Evolutionary conservation across 345 rosid species (phyloP).

Genomic region (Rubroshorea leprosula): DNA sequence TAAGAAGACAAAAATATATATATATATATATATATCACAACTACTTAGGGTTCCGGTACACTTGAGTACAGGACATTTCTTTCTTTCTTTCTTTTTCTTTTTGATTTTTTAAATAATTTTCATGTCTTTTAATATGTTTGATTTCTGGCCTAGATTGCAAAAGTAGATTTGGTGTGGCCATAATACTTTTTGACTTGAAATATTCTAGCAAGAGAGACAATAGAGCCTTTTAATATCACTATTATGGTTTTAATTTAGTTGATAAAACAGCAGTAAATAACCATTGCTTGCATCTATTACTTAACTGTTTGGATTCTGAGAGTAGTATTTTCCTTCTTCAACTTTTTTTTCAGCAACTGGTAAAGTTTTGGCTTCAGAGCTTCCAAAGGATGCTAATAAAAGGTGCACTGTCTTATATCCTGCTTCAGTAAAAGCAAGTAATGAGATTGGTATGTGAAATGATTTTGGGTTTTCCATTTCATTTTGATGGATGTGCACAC

Average conservation of each 20-base stretch:
- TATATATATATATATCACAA: background rate
- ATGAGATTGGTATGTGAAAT: conserved; percentile 62
- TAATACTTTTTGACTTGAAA: background rate
- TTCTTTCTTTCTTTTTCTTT: conserved; percentile 3
- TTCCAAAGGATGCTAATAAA: conserved; percentile 56
- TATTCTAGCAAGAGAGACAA: background rate
- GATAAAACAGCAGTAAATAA: background rate
- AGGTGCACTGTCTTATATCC: conserved; percentile 85
- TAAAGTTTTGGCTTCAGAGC: conserved; percentile 88
- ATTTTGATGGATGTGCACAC: background rate
- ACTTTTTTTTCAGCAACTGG: conserved; percentile 62
- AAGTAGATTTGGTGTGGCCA: background rate
- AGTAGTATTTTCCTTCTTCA: background rate
- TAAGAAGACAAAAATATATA: background rate
- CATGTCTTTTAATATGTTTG: background rate
- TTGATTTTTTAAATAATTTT: background rate
- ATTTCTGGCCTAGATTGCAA: conserved; percentile 4
- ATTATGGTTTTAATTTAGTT: background rate
- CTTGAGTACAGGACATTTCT: background rate
- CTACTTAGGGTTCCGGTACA: no score
- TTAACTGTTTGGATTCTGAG: background rate
- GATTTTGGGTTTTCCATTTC: conserved; percentile 8
- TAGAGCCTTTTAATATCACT: background rate
- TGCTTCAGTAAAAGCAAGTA: conserved; percentile 85
- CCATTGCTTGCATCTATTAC: background rate